Evolutionary conservation across 352 stramenopile species (phyloP).

Genomic region (Pythium phragmitis): DNA sequence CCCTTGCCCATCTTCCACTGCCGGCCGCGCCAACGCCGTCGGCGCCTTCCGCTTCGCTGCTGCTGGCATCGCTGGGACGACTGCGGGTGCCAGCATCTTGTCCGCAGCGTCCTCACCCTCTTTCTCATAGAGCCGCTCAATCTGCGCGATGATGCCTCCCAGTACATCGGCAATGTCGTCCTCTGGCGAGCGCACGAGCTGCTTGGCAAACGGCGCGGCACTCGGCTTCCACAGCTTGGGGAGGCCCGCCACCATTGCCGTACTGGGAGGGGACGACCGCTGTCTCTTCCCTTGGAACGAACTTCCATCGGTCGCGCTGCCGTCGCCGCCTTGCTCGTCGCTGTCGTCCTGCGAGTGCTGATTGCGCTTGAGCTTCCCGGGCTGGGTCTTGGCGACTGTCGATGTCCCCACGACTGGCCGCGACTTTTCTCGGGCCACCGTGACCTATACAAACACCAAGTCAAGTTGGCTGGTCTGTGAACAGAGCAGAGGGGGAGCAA

Average conservation of each 20-base stretch:
- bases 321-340: constrained; percentile 10
- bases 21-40: neutral
- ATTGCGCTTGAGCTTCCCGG: constrained; percentile 67
- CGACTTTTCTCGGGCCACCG: constrained; percentile 53
- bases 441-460: constrained; percentile 44
- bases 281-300: constrained; percentile 49
- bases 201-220: constrained; percentile 4
- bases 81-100: neutral
- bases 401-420: neutral
- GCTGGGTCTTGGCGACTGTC: constrained; percentile 10
- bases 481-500: neutral
- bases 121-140: constrained; percentile 10
- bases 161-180: constrained; percentile 23
- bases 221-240: constrained; percentile 15
- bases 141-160: constrained; percentile 19
- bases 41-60: constrained; percentile 27
- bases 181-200: constrained; percentile 1
- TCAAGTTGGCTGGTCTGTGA: constrained; percentile 1
- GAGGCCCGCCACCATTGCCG: neutral
- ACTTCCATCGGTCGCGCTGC: constrained; percentile 25
- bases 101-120: neutral
- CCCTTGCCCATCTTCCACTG: too few species aligned
- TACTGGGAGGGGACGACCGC: constrained; percentile 46
- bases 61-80: neutral
- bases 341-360: constrained; percentile 53